A percentile compares a stretch with the other conserved stretches of the same genome.
phyloP scores from a whole-genome alignment of 768 basidiomycete species.

The Pleurotus djamor region DNA sequence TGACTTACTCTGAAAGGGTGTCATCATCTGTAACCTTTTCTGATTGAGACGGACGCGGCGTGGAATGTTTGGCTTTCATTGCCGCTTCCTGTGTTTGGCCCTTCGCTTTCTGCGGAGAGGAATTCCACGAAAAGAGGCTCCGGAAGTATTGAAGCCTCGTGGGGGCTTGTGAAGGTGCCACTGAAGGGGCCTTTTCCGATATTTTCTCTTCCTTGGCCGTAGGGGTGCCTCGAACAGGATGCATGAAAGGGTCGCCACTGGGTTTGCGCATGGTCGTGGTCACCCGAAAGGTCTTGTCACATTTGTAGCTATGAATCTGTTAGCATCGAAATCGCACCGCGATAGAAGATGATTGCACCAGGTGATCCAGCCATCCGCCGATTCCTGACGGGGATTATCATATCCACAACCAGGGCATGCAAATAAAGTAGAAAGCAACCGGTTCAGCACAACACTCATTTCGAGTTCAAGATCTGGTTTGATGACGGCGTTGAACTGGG shows the following conservation, averaged over 20 bases:
- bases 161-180: no score
- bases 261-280: not conserved
- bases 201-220: not conserved
- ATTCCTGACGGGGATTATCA: not conserved
- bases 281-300: not conserved
- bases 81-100: no score
- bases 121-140: no score
- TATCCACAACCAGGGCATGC: slow-evolving; percentile 2
- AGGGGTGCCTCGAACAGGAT: not conserved
- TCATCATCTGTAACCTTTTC: no score
- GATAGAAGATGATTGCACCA: not conserved
- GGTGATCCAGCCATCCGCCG: slow-evolving; percentile 2
- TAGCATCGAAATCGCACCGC: not conserved
- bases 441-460: slow-evolving; percentile 7
- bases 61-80: no score
- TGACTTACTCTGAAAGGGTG: not conserved
- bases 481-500: not conserved
- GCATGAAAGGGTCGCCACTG: not conserved
- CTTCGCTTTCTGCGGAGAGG: no score
- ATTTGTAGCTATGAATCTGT: not conserved
- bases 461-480: slow-evolving; percentile 5
- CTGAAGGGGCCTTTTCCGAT: not conserved
- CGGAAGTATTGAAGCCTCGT: no score
- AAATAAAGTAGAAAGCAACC: not conserved
- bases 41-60: no score